Conservation (phyloP, 306 rosid genomes). For the Lathyrus tuberosus region DNA sequence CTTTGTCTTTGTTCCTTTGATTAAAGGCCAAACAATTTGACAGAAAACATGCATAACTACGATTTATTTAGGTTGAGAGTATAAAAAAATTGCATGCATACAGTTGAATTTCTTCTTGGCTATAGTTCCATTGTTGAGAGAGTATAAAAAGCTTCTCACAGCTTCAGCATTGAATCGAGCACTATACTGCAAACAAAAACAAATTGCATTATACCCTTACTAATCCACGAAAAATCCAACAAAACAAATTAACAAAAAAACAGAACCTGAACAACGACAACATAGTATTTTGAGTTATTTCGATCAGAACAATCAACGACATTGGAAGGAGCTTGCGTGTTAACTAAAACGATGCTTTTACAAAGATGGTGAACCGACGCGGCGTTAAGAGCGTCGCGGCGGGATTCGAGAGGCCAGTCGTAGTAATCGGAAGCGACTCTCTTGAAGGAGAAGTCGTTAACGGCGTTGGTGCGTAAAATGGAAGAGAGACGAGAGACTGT, state of each 20-base stretch:
- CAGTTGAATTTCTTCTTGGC: constrained; percentile 55
- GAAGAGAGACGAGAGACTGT: constrained; percentile 73
- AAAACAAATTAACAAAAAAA: background rate
- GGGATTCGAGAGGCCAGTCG: constrained; percentile 79
- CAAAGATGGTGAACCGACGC: constrained; percentile 82
- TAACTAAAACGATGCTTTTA: constrained; percentile 93
- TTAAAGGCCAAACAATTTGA: no score
- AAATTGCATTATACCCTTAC: background rate
- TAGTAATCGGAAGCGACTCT: constrained; percentile 75
- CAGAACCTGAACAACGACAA: constrained; percentile 66
- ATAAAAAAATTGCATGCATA: constrained; percentile 33
- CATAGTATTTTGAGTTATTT: constrained; percentile 83
- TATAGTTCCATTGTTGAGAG: constrained; percentile 49
- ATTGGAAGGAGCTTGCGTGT: constrained; percentile 76
- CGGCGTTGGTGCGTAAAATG: constrained; percentile 56
- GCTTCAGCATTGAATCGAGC: constrained; percentile 57
- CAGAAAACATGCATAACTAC: no score
- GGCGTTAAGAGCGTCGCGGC: constrained; percentile 71
- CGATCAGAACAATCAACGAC: constrained; percentile 74
- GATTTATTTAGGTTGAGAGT: no score
- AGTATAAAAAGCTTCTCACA: constrained; percentile 48
- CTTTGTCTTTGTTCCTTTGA: background rate
- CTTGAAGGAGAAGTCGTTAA: constrained; percentile 72
- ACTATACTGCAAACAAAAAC: constrained; percentile 47
- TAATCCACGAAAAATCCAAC: background rate